Percentiles rank a stretch among this genome's conserved stretches.
phyloP scores from a whole-genome alignment of 148 eudicot species.

The Rheum nobile region DNA sequence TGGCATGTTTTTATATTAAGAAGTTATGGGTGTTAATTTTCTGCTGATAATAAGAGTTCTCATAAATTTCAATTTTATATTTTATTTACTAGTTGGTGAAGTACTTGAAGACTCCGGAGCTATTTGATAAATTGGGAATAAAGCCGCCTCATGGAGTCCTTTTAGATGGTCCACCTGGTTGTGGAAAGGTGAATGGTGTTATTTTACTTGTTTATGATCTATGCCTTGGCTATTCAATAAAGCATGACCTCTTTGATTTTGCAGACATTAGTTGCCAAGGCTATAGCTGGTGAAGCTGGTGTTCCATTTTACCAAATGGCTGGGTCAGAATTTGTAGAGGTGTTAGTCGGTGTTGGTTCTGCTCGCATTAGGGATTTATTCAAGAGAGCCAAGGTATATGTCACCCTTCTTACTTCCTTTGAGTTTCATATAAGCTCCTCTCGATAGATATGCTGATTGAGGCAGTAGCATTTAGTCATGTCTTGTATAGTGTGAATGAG shows the following conservation, averaged over 20 bases:
- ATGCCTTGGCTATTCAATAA: background rate
- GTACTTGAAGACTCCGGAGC: conserved; percentile 85
- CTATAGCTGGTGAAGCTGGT: conserved; percentile 97
- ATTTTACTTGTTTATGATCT: background rate
- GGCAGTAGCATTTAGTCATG: background rate
- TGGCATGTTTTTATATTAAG: background rate
- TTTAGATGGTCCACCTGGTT: conserved; percentile 94
- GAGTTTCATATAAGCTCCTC: background rate
- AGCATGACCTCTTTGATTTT: conserved; percentile 8
- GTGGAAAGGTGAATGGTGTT: conserved; percentile 63
- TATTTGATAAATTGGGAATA: conserved; percentile 82
- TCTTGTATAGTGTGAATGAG: background rate
- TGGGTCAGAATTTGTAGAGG: conserved; percentile 95
- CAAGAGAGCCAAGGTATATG: conserved; percentile 83
- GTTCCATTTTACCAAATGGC: conserved; percentile 99
- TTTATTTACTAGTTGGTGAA: conserved; percentile 48
- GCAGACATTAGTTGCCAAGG: conserved; percentile 93
- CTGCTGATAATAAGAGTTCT: background rate
- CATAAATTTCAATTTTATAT: background rate
- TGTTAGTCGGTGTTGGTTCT: conserved; percentile 94
- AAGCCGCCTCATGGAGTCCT: conserved; percentile 96
- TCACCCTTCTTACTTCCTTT: background rate
- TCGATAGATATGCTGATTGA: background rate
- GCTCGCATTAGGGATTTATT: conserved; percentile 92
- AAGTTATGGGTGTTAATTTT: background rate